Percentiles rank a stretch among this genome's conserved stretches.
Conservation (phyloP, 208 protist species). For the Entamoeba invadens region DNA sequence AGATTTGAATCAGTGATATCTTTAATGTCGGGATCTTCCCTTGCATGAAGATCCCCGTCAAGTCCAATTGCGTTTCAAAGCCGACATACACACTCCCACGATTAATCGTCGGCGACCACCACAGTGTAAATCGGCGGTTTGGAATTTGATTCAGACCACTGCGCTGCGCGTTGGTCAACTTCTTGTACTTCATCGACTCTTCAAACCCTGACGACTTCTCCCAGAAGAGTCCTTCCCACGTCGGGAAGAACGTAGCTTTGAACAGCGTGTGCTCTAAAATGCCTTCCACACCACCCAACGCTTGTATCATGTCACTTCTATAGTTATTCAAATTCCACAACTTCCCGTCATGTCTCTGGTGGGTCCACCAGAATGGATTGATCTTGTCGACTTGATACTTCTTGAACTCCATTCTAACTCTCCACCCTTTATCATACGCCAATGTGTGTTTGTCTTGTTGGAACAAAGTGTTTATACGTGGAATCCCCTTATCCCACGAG, state of each 20-base stretch:
- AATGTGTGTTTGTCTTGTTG: slow-evolving; percentile 93
- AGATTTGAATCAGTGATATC: slow-evolving; percentile 99
- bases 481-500: slow-evolving; percentile 96
- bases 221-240: slow-evolving; percentile 99
- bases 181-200: slow-evolving; percentile 40
- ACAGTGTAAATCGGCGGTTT: slow-evolving; percentile 98
- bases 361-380: slow-evolving; percentile 99
- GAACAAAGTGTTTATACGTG: slow-evolving; percentile 98
- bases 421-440: slow-evolving; percentile 98
- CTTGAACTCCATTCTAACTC: slow-evolving; percentile 92
- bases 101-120: slow-evolving; percentile 99
- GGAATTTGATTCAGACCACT: slow-evolving; percentile 99
- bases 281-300: slow-evolving; percentile 97
- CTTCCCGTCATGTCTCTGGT: slow-evolving; percentile 94
- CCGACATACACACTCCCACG: slow-evolving; percentile 98
- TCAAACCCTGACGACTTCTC: slow-evolving; percentile 69
- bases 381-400: slow-evolving; percentile 84
- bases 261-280: slow-evolving; percentile 99
- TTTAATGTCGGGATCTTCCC: slow-evolving; percentile 99
- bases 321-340: slow-evolving; percentile 99
- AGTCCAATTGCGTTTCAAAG: slow-evolving; percentile 99
- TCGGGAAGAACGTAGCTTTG: slow-evolving; percentile 98
- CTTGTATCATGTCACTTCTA: slow-evolving; percentile 98
- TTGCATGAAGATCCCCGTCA: slow-evolving; percentile 99
- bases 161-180: slow-evolving; percentile 98